Base-by-base conservation (phyloP, 805 yeast species). In the Lipomyces starkeyi region DNA sequence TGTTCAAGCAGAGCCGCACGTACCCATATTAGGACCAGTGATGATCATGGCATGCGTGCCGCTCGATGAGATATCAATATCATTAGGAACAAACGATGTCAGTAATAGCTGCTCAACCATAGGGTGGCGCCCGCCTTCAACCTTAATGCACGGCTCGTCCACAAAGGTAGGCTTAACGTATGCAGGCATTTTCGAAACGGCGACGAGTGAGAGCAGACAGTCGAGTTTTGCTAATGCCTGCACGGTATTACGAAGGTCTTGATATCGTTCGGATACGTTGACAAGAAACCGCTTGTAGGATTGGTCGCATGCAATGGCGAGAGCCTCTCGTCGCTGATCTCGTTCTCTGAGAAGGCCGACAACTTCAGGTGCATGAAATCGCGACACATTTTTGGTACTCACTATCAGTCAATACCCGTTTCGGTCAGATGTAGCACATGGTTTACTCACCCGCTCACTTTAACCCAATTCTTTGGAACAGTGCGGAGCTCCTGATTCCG, bases 381-480 rank as follows among this genome's bases (percentile, higher is more conserved):
- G 80, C 1, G 92, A 85, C 1, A 91, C 88, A 1, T 87, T 77
- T 69, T 74, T 87, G 81, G 59, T 96, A 85, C 73, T 66, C 34
- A 7, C 13, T 9, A 29, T 7, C 32, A 17, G 37, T 64, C 43
- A 64, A 55, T 49, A n/a, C 13, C 29, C 9, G n/a, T 13, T 8
- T 9, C 13, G 5, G 17, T 59, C 8, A 20, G 11, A 34, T 29
- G 20, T n/a, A n/a, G 14, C 22, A n/a, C 4, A 40, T 17, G 7
- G 11, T 22, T 3, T n/a, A 54, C 63, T 8, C 49, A 66, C 8
- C 89, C 89, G 73, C 86, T 89, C 34, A 91, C 85, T 72, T 91
- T 89, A 13, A 89, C 79, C 97, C 97, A 94, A 62, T 86, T 87
- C 1, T 80, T 73, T 0, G 98, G 98, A 1, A 93, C 78, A 0